phyloP scores from a whole-genome alignment of 2,329 filamentous ascomycete species.

The Cytospora piceicola region DNA sequence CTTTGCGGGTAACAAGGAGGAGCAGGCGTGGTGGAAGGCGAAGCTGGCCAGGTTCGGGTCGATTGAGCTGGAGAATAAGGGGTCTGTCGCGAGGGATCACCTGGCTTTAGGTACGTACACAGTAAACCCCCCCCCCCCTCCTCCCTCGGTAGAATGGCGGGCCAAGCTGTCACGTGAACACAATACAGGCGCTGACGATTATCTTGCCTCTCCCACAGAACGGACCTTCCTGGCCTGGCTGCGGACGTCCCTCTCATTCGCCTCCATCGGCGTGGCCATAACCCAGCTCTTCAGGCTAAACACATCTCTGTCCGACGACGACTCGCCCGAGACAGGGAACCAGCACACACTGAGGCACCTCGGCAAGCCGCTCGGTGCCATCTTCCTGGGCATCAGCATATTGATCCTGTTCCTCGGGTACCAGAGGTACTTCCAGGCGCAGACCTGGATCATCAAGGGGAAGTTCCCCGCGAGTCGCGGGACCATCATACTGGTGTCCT shows the following conservation, averaged over 20 bases:
- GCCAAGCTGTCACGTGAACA: neutral
- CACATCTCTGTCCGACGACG: constrained; percentile 56
- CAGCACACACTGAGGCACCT: constrained; percentile 60
- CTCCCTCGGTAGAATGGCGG: neutral
- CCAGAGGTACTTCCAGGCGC: constrained; percentile 75
- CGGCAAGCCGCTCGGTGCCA: constrained; percentile 75
- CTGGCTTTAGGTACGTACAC: constrained; percentile 72
- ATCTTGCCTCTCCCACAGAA: constrained; percentile 54
- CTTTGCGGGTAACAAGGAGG: constrained; percentile 31
- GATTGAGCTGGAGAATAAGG: constrained; percentile 83
- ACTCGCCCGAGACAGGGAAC: constrained; percentile 39
- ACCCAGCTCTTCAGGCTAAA: constrained; percentile 86
- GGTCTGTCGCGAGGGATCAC: constrained; percentile 81
- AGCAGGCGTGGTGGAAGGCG: constrained; percentile 56
- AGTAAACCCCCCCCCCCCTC: neutral
- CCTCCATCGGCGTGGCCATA: constrained; percentile 80
- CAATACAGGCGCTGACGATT: constrained; percentile 9
- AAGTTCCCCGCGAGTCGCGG: constrained; percentile 59
- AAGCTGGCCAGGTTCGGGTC: constrained; percentile 56
- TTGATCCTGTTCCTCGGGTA: constrained; percentile 77
- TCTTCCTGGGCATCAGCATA: constrained; percentile 77
- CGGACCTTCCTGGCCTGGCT: constrained; percentile 86
- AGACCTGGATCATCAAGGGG: constrained; percentile 78
- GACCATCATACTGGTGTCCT: constrained; percentile 70
- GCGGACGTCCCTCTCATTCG: constrained; percentile 79